These are phyloP conservation scores for Botrytis porri DNA, from an alignment of 2,329 filamentous ascomycete species.

Conservation along the genomic window DNA sequence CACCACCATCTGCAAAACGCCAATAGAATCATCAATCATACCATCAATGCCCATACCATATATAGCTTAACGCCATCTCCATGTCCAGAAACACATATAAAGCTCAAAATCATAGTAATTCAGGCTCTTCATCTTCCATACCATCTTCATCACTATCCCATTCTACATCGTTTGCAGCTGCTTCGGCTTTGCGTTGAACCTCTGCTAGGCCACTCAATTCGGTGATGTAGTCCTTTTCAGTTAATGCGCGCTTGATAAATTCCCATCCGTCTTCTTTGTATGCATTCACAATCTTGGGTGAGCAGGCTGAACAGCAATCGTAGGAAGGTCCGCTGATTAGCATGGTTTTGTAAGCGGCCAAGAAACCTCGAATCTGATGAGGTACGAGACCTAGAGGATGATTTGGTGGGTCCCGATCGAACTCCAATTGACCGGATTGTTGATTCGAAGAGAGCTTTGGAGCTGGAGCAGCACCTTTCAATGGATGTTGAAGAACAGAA, in stretches of 20 bases:
- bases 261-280: slow-evolving; percentile 70
- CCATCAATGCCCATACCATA: background rate
- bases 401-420: slow-evolving; percentile 54
- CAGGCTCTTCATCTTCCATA: slow-evolving; percentile 51
- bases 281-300: slow-evolving; percentile 62
- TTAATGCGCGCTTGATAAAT: slow-evolving; percentile 72
- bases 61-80: slow-evolving; percentile 14
- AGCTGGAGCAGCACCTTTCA: slow-evolving; percentile 61
- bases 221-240: slow-evolving; percentile 74
- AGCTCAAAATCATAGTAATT: slow-evolving; percentile 29
- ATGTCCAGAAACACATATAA: slow-evolving; percentile 4
- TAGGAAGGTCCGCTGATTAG: slow-evolving; percentile 72
- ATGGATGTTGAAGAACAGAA: slow-evolving; percentile 82
- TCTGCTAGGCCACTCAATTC: slow-evolving; percentile 73
- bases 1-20: slow-evolving; percentile 13
- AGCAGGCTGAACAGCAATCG: slow-evolving; percentile 79
- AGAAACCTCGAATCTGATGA: slow-evolving; percentile 76
- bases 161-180: slow-evolving; percentile 50
- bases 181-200: slow-evolving; percentile 60
- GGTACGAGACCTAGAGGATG: slow-evolving; percentile 69
- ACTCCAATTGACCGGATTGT: slow-evolving; percentile 40
- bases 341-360: slow-evolving; percentile 71
- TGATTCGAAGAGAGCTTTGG: slow-evolving; percentile 42
- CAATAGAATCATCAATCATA: background rate
- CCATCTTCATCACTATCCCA: slow-evolving; percentile 57